A percentile compares a stretch with the other conserved stretches of the same genome.
These are phyloP conservation scores for Globisporangium sylvaticum DNA, from an alignment of 352 stramenopile species.

Conservation along the genomic window DNA sequence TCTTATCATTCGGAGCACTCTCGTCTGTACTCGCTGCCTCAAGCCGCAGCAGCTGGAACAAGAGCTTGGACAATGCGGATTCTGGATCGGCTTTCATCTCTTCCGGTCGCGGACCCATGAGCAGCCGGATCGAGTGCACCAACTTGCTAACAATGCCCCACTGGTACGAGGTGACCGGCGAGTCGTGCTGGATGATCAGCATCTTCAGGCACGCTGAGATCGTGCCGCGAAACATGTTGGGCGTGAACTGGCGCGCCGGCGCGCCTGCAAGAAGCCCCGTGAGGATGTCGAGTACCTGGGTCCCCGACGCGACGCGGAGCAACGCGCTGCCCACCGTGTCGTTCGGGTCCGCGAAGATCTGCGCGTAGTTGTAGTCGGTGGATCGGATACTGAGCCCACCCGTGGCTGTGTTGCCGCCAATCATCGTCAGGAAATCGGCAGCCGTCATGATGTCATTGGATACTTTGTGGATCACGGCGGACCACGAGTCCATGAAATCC, in stretches of 20 bases:
- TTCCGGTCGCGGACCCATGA: slow-evolving; percentile 27
- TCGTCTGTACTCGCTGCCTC: not conserved
- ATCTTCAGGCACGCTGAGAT: slow-evolving; percentile 44
- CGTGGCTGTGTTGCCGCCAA: slow-evolving; percentile 35
- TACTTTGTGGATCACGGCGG: slow-evolving; percentile 57
- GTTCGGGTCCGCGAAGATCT: slow-evolving; percentile 46
- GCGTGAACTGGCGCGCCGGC: slow-evolving; percentile 48
- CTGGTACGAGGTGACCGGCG: slow-evolving; percentile 44
- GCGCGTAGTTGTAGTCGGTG: slow-evolving; percentile 60
- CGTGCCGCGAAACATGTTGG: slow-evolving; percentile 71
- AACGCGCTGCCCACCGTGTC: slow-evolving; percentile 43
- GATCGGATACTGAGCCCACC: slow-evolving; percentile 38
- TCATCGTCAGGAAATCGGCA: slow-evolving; percentile 53
- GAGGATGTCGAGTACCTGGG: slow-evolving; percentile 63
- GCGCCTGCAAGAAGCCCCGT: slow-evolving; percentile 53
- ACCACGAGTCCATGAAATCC: slow-evolving; percentile 74
- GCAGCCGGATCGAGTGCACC: slow-evolving; percentile 45
- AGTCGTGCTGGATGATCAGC: slow-evolving; percentile 26
- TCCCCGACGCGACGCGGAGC: slow-evolving; percentile 44
- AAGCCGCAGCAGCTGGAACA: slow-evolving; percentile 47
- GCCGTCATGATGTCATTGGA: slow-evolving; percentile 58
- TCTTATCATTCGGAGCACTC: not conserved
- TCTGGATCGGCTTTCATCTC: slow-evolving; percentile 35
- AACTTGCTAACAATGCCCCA: slow-evolving; percentile 42
- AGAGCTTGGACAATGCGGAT: slow-evolving; percentile 45